Evolutionary conservation across 139 green algal genomes (phyloP), one percentile per base, ranked within the genome.

Genomic region (Ostreobium quekettii): DNA sequence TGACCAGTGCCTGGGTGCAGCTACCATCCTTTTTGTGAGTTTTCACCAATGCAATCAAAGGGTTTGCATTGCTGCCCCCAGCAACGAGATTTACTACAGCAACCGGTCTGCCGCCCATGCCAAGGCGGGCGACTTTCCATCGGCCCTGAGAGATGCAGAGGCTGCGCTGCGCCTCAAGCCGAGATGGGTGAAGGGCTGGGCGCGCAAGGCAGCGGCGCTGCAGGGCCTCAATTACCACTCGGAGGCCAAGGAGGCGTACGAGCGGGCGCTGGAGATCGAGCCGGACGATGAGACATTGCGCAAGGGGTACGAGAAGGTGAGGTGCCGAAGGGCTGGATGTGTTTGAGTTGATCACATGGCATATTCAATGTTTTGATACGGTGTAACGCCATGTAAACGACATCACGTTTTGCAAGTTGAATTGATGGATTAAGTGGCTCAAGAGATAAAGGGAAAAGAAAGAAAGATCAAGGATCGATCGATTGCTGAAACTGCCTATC

Each of bases 81-180:
- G 80, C 47, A 83, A 83, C 47, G 82, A 89, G 48, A 74, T 93
- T 2, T 94, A 86, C 67, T 87, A 68, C 59, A 92, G 84, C 74
- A 95, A 95, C 65, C 80, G 88, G 37, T 87, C 88, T 1, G 88
- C 88, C 4, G 76, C 86, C 0, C 61, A 74, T 11, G 80, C 75
- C 3, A 49, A 70, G 8, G 33, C 86, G 42, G 76, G 82, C 26
- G 37, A 71, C 2, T 91, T 73, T 65, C 60, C 74, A 5, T 77
- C 78, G 8, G 86, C 88, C 0, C 47, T 85, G 26, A 53, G 26
- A 15, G 88, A 95, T 60, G 88, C 80, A 3, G 49, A 72, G 11
- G 58, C 57, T 8, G 71, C 75, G 26, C 42, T 80, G 29, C 30
- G 48, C 39, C 49, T 86, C 11, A 78, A 81, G 28, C 80, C 76